Percentiles rank a stretch among this genome's conserved stretches.
phyloP scores from a whole-genome alignment of 202 grass and related monocot species.

The Miscanthus sacchariflorus region DNA sequence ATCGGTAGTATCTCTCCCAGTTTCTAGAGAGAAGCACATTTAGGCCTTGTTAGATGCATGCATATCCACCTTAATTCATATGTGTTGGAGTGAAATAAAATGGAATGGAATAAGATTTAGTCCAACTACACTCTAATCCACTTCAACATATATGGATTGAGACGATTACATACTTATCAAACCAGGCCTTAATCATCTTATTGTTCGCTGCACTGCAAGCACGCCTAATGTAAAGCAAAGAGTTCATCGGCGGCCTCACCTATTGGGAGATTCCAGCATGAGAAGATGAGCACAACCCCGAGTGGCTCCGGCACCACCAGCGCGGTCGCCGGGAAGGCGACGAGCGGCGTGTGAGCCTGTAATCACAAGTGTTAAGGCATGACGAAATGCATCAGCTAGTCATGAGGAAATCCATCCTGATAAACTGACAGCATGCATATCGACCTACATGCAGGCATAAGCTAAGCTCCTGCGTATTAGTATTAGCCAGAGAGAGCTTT shows the following conservation, averaged over 20 bases:
- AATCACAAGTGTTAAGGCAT: not conserved
- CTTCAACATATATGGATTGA: no score
- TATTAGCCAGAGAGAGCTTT: not conserved
- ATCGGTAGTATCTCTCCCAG: no score
- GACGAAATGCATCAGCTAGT: not conserved
- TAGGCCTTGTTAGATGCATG: no score
- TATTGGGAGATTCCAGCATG: conserved; percentile 87
- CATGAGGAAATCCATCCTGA: not conserved
- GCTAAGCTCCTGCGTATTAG: not conserved
- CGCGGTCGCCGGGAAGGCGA: conserved; percentile 65
- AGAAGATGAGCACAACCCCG: conserved; percentile 80
- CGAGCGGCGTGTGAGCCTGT: conserved; percentile 61
- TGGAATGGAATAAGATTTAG: no score
- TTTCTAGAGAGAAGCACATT: no score
- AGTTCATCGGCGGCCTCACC: conserved; percentile 32
- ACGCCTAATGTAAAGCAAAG: not conserved
- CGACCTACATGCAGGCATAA: not conserved
- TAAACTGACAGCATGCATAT: not conserved
- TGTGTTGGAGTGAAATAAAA: no score
- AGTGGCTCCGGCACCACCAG: conserved; percentile 75
- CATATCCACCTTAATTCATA: no score
- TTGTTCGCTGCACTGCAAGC: no score
- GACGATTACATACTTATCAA: no score
- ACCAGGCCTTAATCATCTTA: no score
- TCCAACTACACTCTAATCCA: no score